A percentile compares a stretch with the other conserved stretches of the same genome.
Evolutionary conservation across 176 grass and related monocot genomes (phyloP).

Genomic region (Ampelocalamus luodianensis): DNA sequence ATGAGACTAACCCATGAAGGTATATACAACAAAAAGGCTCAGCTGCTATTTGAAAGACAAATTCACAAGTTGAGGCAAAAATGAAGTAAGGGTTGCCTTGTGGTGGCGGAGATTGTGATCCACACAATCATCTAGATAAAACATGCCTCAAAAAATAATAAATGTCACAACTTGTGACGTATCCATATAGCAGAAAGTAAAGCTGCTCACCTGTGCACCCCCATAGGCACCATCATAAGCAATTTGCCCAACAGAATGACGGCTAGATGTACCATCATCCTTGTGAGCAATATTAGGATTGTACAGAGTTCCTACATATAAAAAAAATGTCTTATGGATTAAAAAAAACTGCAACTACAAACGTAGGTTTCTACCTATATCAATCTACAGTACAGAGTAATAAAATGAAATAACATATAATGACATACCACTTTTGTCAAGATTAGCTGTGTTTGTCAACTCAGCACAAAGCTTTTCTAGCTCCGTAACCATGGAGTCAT

Average conservation of each 20-base stretch:
- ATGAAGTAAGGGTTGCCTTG: background rate
- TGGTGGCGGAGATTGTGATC: background rate
- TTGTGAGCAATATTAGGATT: constrained; percentile 54
- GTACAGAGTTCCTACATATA: constrained; percentile 60
- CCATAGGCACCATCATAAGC: constrained; percentile 65
- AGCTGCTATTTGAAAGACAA: background rate
- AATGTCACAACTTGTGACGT: background rate
- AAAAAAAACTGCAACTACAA: no score
- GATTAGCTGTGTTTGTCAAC: no score
- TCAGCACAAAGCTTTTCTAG: no score
- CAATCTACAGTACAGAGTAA: no score
- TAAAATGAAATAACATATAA: no score
- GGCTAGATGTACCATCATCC: constrained; percentile 59
- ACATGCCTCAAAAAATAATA: constrained; percentile 30
- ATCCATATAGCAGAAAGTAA: constrained; percentile 21
- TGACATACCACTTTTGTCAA: no score
- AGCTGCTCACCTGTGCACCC: constrained; percentile 53
- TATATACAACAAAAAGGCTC: constrained; percentile 25
- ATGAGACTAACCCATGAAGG: background rate
- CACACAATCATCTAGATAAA: background rate
- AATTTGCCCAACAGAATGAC: constrained; percentile 58
- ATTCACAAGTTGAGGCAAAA: constrained; percentile 2
- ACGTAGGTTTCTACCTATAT: no score
- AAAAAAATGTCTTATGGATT: no score
- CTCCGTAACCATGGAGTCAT: no score